Evolutionary conservation across 2,329 filamentous ascomycete species (phyloP).

Genomic region (Paecilomyces fulvus): DNA sequence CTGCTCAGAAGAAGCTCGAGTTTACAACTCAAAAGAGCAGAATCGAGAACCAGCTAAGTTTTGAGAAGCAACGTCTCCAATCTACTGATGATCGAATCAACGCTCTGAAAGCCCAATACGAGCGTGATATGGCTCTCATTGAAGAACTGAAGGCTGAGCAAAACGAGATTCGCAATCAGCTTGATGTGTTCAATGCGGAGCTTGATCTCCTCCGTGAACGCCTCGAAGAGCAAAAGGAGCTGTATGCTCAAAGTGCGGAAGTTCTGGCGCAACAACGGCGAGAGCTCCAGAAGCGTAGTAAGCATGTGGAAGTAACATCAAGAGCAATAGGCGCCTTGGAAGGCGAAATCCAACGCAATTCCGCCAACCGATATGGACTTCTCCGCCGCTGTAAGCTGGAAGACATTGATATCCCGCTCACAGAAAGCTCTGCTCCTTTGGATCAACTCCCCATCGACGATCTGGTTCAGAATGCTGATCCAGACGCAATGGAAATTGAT

Average conservation of each 20-base stretch:
- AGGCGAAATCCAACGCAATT: constrained; percentile 75
- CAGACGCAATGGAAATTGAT: constrained; percentile 89
- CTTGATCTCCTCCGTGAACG: constrained; percentile 66
- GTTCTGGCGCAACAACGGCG: constrained; percentile 69
- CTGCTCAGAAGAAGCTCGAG: constrained; percentile 73
- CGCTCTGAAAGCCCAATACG: constrained; percentile 56
- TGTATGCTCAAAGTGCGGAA: constrained; percentile 61
- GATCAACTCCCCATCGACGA: constrained; percentile 85
- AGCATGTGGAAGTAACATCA: constrained; percentile 66
- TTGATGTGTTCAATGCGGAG: constrained; percentile 66
- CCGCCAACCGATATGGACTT: constrained; percentile 71
- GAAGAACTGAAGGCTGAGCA: constrained; percentile 64
- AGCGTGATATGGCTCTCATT: constrained; percentile 61
- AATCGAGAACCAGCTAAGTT: constrained; percentile 53
- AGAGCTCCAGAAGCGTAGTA: constrained; percentile 75
- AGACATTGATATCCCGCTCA: constrained; percentile 77
- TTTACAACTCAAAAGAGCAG: constrained; percentile 70
- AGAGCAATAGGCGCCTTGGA: constrained; percentile 74
- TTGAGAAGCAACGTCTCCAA: constrained; percentile 63
- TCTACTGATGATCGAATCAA: constrained; percentile 62
- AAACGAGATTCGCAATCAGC: constrained; percentile 61
- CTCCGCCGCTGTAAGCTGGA: constrained; percentile 88
- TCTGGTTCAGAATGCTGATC: constrained; percentile 60
- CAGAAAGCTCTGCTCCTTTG: constrained; percentile 59
- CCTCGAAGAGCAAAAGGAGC: constrained; percentile 59